phyloP scores from a whole-genome alignment of 306 rosid genomes.

The Cucurbita pepo region DNA sequence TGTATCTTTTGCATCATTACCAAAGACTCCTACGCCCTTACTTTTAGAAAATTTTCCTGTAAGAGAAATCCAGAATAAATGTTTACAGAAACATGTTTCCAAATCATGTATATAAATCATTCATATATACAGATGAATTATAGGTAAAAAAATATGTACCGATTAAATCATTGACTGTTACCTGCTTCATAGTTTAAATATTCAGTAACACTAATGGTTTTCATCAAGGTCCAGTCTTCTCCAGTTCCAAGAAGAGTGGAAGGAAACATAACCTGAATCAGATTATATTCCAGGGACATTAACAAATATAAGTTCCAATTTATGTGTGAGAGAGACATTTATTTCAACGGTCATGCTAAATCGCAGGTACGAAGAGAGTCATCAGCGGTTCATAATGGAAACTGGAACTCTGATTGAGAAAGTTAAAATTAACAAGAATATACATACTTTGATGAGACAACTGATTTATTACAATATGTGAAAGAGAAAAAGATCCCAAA shows the following conservation, averaged over 20 bases:
- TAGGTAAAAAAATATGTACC: not conserved
- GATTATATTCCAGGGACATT: not conserved
- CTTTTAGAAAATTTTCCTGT: slow-evolving; percentile 94
- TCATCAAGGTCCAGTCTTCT: slow-evolving; percentile 90
- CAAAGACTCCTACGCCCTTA: slow-evolving; percentile 87
- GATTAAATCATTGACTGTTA: slow-evolving; percentile 4
- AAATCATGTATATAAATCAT: not conserved
- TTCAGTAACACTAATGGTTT: slow-evolving; percentile 94
- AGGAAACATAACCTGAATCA: slow-evolving; percentile 87
- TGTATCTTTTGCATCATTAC: slow-evolving; percentile 93
- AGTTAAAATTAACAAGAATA: not conserved
- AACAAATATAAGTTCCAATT: not conserved
- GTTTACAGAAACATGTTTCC: not conserved
- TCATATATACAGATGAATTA: not conserved
- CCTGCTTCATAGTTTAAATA: slow-evolving; percentile 94
- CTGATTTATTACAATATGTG: not conserved
- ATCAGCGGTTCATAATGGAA: not conserved
- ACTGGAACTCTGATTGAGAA: not conserved
- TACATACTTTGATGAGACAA: not conserved
- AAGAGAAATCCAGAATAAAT: not conserved
- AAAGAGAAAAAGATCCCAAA: not conserved
- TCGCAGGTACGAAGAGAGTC: not conserved
- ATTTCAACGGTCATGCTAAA: not conserved
- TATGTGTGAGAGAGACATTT: not conserved
- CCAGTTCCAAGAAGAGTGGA: slow-evolving; percentile 83